Evolutionary conservation across 495 filamentous ascomycete species (phyloP).

Genomic region (Aspergillus carlsbadensis): DNA sequence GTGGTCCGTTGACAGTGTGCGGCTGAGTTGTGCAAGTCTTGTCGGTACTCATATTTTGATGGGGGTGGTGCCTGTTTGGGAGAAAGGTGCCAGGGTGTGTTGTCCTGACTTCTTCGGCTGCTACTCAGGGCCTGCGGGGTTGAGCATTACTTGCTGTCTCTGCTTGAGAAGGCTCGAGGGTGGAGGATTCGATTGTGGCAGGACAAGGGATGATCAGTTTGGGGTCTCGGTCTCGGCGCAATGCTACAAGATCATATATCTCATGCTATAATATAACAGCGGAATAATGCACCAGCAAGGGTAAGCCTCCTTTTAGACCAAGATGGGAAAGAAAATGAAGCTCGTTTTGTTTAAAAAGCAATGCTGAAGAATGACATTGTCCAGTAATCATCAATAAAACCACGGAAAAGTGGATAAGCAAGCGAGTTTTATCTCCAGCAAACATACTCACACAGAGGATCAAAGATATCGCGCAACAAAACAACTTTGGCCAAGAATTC

Average conservation of each 20-base stretch:
- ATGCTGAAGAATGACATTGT: neutral
- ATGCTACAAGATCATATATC: neutral
- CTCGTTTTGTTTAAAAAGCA: neutral
- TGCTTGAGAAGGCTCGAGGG: too few relatives aligned
- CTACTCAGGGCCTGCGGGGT: too few relatives aligned
- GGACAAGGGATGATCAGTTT: neutral
- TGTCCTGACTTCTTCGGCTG: too few relatives aligned
- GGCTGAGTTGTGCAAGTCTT: neutral
- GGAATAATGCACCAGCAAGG: neutral
- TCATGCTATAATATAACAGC: neutral
- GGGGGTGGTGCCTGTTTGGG: neutral
- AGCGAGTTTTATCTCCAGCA: constrained; percentile 10
- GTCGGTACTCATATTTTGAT: neutral
- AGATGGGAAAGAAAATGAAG: neutral
- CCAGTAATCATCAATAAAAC: neutral
- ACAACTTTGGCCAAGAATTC: neutral
- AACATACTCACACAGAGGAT: constrained; percentile 1
- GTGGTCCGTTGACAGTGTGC: neutral
- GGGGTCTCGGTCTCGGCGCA: neutral
- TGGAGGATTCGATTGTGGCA: neutral
- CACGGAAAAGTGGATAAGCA: neutral
- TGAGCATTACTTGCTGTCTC: too few relatives aligned
- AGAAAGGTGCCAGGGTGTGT: too few relatives aligned
- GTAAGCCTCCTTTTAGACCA: too few relatives aligned
- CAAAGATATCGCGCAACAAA: constrained; percentile 2